Conservation (phyloP, 176 grass and related monocot genomes). For the sorghum (Sorghum bicolor) region DNA sequence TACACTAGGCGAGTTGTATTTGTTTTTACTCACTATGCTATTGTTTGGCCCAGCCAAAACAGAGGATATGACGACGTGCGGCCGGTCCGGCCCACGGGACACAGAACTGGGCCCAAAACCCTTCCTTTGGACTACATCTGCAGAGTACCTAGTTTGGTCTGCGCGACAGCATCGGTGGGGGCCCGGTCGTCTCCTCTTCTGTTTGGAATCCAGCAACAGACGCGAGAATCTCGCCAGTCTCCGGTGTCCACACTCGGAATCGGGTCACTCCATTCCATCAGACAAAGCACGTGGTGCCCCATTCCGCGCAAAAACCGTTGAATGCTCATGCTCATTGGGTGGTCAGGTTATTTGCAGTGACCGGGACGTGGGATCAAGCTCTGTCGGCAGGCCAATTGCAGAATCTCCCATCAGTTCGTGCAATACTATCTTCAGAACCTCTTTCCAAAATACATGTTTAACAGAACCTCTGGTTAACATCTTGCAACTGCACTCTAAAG, state of each 20-base stretch:
- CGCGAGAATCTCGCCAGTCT: not conserved
- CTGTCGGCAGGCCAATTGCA: not conserved
- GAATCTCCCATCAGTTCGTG: not conserved
- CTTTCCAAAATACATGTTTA: no score
- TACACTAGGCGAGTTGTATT: no score
- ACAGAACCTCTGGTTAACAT: no score
- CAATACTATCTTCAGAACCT: no score
- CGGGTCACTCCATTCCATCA: not conserved
- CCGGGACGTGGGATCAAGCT: no score
- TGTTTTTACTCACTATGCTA: no score
- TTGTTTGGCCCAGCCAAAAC: not conserved
- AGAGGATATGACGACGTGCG: not conserved
- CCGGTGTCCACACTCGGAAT: not conserved
- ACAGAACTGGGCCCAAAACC: not conserved
- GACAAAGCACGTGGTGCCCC: not conserved
- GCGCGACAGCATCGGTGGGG: no score
- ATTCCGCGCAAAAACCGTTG: no score
- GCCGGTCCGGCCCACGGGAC: not conserved
- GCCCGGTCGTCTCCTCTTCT: not conserved
- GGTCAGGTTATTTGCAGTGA: no score
- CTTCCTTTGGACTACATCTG: not conserved
- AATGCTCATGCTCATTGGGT: no score
- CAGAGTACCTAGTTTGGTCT: no score
- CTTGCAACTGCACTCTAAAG: no score
- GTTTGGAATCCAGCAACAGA: not conserved